Evolutionary conservation across 2,329 filamentous ascomycete species (phyloP).

Genomic region (Dactylonectria macrodidyma): DNA sequence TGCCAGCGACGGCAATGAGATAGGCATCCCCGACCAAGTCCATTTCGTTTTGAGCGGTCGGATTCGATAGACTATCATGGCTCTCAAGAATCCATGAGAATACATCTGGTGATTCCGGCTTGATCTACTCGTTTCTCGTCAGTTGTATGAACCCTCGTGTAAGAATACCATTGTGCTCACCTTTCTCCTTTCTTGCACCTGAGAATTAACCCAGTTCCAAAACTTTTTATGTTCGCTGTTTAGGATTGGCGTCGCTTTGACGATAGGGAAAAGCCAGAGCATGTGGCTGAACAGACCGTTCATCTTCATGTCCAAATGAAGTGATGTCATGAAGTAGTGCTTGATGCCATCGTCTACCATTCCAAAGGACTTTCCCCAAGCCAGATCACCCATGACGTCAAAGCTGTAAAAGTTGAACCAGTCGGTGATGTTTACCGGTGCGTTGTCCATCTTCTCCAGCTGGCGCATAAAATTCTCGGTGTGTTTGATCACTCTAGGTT

Average conservation of each 20-base stretch:
- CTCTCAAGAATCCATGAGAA: conserved; percentile 51
- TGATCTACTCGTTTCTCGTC: background rate
- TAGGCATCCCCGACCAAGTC: conserved; percentile 48
- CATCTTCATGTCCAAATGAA: conserved; percentile 44
- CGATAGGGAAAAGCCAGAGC: conserved; percentile 33
- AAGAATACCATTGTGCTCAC: background rate
- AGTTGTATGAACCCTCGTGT: background rate
- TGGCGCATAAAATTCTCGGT: conserved; percentile 41
- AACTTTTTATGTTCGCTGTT: conserved; percentile 29
- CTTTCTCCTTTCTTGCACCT: conserved; percentile 30
- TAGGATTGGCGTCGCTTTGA: conserved; percentile 25
- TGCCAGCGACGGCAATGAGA: conserved; percentile 51
- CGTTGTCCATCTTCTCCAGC: conserved; percentile 33
- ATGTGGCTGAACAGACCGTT: conserved; percentile 44
- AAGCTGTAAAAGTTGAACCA: conserved; percentile 51
- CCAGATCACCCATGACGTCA: conserved; percentile 59
- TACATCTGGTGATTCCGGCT: conserved; percentile 45
- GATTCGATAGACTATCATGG: conserved; percentile 34
- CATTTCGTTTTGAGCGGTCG: conserved; percentile 41
- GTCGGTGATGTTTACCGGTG: conserved; percentile 47
- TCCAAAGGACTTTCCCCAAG: conserved; percentile 54
- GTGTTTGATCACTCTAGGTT: conserved; percentile 46
- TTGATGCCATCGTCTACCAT: conserved; percentile 49
- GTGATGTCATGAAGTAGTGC: conserved; percentile 44
- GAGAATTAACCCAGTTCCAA: conserved; percentile 23